Conservation (phyloP, 2,329 filamentous ascomycete species). For the Penicillium sp. region DNA sequence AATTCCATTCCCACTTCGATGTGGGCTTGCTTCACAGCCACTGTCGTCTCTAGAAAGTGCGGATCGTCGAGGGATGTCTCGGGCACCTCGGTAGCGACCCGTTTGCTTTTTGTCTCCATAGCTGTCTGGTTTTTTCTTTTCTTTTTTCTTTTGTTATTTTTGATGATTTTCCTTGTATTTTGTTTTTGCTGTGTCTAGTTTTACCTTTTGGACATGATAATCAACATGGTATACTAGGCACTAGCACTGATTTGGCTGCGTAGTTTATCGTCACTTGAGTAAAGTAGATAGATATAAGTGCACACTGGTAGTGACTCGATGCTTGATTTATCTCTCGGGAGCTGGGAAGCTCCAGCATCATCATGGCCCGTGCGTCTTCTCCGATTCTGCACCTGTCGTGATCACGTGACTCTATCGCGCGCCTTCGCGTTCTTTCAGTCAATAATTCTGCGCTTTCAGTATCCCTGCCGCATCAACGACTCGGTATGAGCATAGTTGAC, state of each 20-base stretch:
- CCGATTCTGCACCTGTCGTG: neutral
- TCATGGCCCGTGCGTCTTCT: neutral
- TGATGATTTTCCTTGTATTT: slow-evolving; percentile 15
- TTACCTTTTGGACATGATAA: slow-evolving; percentile 34
- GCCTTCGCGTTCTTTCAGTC: slow-evolving; percentile 23
- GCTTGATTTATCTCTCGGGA: neutral
- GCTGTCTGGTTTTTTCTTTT: neutral
- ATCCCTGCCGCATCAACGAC: neutral
- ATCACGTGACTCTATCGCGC: slow-evolving; percentile 20
- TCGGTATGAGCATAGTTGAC: neutral
- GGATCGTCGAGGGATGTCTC: slow-evolving; percentile 10
- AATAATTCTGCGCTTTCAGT: slow-evolving; percentile 14
- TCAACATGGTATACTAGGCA: slow-evolving; percentile 32
- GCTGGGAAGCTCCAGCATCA: neutral
- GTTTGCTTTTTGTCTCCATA: slow-evolving; percentile 31
- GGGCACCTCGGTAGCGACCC: slow-evolving; percentile 9
- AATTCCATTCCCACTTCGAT: slow-evolving; percentile 29
- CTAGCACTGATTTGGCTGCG: neutral
- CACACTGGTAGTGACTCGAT: neutral
- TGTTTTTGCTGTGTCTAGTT: slow-evolving; percentile 27
- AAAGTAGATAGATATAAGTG: neutral
- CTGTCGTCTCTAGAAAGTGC: slow-evolving; percentile 32
- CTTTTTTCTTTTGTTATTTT: slow-evolving; percentile 20
- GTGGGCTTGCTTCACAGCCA: slow-evolving; percentile 23
- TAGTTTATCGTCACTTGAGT: neutral